Base-by-base conservation (phyloP, 2,329 filamentous ascomycete genomes). In the Penicillium janthinellum region DNA sequence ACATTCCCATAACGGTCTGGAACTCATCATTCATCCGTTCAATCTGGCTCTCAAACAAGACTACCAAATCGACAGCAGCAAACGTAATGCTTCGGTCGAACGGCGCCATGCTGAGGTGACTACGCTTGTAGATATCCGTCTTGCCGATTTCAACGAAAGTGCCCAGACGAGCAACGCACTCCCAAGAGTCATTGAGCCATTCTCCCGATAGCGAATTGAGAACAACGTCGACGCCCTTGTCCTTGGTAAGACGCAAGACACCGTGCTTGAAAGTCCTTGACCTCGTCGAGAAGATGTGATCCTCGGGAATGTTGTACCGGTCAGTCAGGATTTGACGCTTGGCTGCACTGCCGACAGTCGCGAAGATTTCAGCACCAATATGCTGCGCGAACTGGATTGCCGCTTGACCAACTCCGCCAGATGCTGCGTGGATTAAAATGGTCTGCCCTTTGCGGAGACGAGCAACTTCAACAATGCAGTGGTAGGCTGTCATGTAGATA, bases 121-220 rank as follows among this genome's bases (percentile, higher is more conserved):
- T 52, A 17, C 49, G 34, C 37, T 52, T 52, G 22, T 52, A 52
- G 22, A 52, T 52, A 28, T 52, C 49, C 22, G 49, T 52, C 25
- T 67, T 70, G 4, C 65, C 67, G 12, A 72, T 61, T 22, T 72
- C 67, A 20, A 73, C 53, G 15, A 71, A 58, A 3, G 25, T 62
- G 2, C 72, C 72, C 22, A 66, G 64, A 4, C 56, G 48, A 1
- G 69, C 71, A 15, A 72, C 59, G 55, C 66, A 71, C n/a, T 64
- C 44, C 71, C 70, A 74, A 0, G 65, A 62, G 1, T 60, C 61
- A 7, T 68, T 64, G 1, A 74, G 58, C 4, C 70, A 47, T 5
- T 70, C 64, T 3, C 71, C 71, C 1, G 69, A 64, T 1, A 74
- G 58, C 2, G 70, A 72, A 50, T 72, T 73, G 1, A 75, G 52